Conservation (phyloP, 257 asterid species). For the Agastache rugosa region DNA sequence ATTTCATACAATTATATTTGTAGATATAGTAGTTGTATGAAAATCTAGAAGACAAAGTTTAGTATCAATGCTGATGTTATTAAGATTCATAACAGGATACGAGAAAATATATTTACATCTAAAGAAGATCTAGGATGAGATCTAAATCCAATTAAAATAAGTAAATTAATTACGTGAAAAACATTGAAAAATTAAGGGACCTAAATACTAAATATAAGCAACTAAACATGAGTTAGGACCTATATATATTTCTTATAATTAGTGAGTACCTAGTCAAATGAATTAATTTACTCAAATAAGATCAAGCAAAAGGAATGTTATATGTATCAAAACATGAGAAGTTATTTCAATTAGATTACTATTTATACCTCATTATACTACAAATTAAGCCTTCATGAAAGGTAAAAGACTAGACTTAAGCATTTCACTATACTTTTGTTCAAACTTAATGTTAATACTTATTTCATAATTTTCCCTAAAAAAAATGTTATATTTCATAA, state of each 20-base stretch:
- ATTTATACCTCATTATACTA: no score
- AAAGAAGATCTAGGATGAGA: constrained; percentile 26
- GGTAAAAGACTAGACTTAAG: no score
- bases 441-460: no score
- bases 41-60: background rate
- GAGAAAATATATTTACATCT: constrained; percentile 20
- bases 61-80: constrained; percentile 27
- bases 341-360: no score
- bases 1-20: background rate
- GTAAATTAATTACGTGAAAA: background rate
- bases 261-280: background rate
- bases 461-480: no score
- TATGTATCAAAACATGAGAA: no score
- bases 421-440: background rate
- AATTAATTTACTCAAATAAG: background rate
- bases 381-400: no score
- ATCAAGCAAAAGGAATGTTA: no score
- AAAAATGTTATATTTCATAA: background rate
- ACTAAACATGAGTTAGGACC: background rate
- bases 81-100: constrained; percentile 19
- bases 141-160: constrained; percentile 6
- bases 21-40: background rate
- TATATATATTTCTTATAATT: background rate
- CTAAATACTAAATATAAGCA: constrained; percentile 6
- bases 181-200: constrained; percentile 3